Base-by-base conservation (phyloP, 192 early-diverging fungal species). In the Piromyces sp. region DNA sequence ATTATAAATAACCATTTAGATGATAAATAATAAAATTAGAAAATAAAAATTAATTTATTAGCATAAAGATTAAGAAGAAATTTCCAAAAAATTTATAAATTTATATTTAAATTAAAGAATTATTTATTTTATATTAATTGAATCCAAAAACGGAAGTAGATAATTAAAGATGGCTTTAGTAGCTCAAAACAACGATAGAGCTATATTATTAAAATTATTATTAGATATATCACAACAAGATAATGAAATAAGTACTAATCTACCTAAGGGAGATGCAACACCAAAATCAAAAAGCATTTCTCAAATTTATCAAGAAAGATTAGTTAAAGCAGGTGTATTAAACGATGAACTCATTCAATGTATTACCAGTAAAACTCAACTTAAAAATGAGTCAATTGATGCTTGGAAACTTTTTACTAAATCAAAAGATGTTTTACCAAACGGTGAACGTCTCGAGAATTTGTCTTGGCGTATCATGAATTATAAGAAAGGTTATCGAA, bases 381-480 rank as follows among this genome's bases (percentile, higher is more conserved):
- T 68, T 22, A n/a, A 26, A 68, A 17, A 17, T 68, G 51, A 68
- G n/a, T 68, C 51, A 26, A 19, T 89, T 87, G 80, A 94, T 79
- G 84, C 92, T 12, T 96, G 95, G 95, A 86, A 88, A 37, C 85
- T 96, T 81, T 94, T 89, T 80, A 91, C 93, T 14, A 94, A 94
- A 85, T 93, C 93, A 36, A 95, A 94, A 84, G 90, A 92, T 42
- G 90, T 90, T 13, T 83, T 96, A 31, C 93, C 93, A 19, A 89
- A 94, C 38, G 95, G 94, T 17, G 88, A 88, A 30, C 86, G 95
- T 30, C 87, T 95, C 13, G 95, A 96, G 84, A 96, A 95, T 84
- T 81, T 95, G 81, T 90, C 92, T 13, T 96, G 95, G 95, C 86
- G 95, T 30, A 89, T 95, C 85, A 94, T 95, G 93, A 91, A 92